phyloP scores from a whole-genome alignment of 768 basidiomycete genomes.

The Termitomyces titanicus region DNA sequence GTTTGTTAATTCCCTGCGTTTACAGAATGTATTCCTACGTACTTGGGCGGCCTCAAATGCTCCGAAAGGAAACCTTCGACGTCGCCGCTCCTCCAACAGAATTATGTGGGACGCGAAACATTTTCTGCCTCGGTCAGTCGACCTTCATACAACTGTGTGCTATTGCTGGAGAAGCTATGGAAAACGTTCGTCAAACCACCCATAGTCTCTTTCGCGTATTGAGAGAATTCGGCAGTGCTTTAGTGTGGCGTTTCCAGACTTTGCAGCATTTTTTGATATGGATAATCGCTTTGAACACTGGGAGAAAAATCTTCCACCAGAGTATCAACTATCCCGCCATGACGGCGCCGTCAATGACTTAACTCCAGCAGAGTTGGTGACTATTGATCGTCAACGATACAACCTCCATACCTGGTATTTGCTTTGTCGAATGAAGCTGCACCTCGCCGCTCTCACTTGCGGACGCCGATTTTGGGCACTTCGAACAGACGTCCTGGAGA shows the following conservation, averaged over 20 bases:
- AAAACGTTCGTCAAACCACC: slow-evolving; percentile 29
- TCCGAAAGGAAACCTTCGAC: slow-evolving; percentile 31
- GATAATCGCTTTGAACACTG: slow-evolving; percentile 41
- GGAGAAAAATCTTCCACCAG: slow-evolving; percentile 37
- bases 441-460: slow-evolving; percentile 38
- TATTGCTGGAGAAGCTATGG: slow-evolving; percentile 36
- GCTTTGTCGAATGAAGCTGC: slow-evolving; percentile 40
- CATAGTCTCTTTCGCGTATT: neutral
- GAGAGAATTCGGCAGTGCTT: slow-evolving; percentile 27
- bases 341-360: slow-evolving; percentile 23
- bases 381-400: slow-evolving; percentile 38
- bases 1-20: slow-evolving; percentile 9
- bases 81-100: slow-evolving; percentile 32
- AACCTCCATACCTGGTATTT: slow-evolving; percentile 46
- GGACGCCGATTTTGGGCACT: slow-evolving; percentile 21
- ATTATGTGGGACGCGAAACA: slow-evolving; percentile 28
- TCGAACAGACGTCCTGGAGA: slow-evolving; percentile 25
- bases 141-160: slow-evolving; percentile 34
- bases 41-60: slow-evolving; percentile 42
- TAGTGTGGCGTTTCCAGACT: slow-evolving; percentile 29
- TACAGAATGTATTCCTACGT: slow-evolving; percentile 39
- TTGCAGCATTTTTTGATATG: slow-evolving; percentile 34
- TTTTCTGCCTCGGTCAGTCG: slow-evolving; percentile 33
- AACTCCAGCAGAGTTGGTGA: slow-evolving; percentile 24
- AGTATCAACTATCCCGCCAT: slow-evolving; percentile 33